phyloP scores from a whole-genome alignment of 345 rosid species.

The Syzygium jambos region DNA sequence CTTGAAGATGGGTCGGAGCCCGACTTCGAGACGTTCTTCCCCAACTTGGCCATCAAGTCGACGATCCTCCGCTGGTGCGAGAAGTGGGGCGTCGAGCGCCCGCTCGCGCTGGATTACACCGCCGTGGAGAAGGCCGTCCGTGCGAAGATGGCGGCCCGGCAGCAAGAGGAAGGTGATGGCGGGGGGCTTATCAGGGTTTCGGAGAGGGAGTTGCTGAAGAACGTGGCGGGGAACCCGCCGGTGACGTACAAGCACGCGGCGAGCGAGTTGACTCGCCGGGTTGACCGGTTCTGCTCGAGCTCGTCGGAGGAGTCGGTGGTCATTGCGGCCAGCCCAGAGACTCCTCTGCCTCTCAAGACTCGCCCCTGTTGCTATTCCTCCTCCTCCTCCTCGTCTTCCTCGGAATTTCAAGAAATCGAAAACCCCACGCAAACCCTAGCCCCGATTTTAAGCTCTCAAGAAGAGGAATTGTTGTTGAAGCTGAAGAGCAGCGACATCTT shows the following conservation, averaged over 20 bases:
- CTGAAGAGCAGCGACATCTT: constrained; percentile 39
- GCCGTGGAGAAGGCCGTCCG: constrained; percentile 37
- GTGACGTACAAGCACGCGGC: constrained; percentile 34
- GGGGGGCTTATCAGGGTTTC: constrained; percentile 41
- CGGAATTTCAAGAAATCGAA: constrained; percentile 33
- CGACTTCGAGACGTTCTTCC: constrained; percentile 51
- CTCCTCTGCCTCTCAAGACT: constrained; percentile 66
- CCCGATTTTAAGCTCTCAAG: constrained; percentile 28
- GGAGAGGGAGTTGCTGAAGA: constrained; percentile 55
- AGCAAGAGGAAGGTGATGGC: neutral
- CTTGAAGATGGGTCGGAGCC: constrained; percentile 40
- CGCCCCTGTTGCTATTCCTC: constrained; percentile 59
- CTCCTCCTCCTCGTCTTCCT: constrained; percentile 32
- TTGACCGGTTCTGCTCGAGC: constrained; percentile 27
- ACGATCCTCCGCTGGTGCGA: constrained; percentile 64
- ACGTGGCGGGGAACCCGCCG: constrained; percentile 37
- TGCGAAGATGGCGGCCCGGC: constrained; percentile 18
- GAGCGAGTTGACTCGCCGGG: constrained; percentile 36
- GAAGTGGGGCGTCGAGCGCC: constrained; percentile 15
- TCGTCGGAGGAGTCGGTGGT: constrained; percentile 57
- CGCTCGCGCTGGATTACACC: constrained; percentile 37
- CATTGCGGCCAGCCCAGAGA: constrained; percentile 38
- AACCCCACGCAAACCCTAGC: constrained; percentile 3
- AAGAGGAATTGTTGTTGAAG: constrained; percentile 38
- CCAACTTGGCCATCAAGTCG: constrained; percentile 61